phyloP scores from a whole-genome alignment of 2,329 filamentous ascomycete genomes.

The Clarireedia sp. region DNA sequence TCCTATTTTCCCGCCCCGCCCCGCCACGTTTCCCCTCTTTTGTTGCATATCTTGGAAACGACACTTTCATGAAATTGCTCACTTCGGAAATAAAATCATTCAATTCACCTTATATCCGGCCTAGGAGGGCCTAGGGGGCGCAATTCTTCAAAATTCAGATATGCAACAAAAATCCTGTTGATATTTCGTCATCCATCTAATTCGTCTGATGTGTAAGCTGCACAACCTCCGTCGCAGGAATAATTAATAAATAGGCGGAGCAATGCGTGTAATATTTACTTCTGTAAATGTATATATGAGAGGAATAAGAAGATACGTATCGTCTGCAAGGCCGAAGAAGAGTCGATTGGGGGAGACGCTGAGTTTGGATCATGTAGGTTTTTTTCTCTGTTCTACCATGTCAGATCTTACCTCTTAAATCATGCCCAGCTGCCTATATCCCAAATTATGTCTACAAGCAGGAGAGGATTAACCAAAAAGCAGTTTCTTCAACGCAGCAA shows the following conservation, averaged over 20 bases:
- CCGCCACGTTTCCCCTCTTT: not conserved
- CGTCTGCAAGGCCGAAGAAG: no score
- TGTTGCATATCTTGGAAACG: not conserved
- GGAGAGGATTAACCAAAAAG: not conserved
- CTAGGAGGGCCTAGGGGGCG: not conserved
- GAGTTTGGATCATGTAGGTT: constrained; percentile 49
- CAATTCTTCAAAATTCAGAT: not conserved
- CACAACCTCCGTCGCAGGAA: no score
- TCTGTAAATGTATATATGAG: no score
- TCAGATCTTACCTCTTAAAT: not conserved
- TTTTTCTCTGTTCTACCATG: no score
- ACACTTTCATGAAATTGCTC: not conserved
- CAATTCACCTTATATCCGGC: not conserved
- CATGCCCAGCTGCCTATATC: not conserved
- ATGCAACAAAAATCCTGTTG: constrained; percentile 17
- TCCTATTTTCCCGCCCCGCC: constrained; percentile 3
- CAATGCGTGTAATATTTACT: not conserved
- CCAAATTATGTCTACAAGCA: no score
- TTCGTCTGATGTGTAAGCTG: no score
- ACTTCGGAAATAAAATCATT: not conserved
- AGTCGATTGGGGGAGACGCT: constrained; percentile 36
- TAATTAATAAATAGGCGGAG: not conserved
- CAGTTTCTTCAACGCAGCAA: constrained; percentile 50
- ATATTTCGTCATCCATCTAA: not conserved
- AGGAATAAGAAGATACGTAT: no score